These are phyloP conservation scores for Colletotrichum cordylinicola DNA, from an alignment of 2,329 filamentous ascomycete species.

Conservation along the genomic window DNA sequence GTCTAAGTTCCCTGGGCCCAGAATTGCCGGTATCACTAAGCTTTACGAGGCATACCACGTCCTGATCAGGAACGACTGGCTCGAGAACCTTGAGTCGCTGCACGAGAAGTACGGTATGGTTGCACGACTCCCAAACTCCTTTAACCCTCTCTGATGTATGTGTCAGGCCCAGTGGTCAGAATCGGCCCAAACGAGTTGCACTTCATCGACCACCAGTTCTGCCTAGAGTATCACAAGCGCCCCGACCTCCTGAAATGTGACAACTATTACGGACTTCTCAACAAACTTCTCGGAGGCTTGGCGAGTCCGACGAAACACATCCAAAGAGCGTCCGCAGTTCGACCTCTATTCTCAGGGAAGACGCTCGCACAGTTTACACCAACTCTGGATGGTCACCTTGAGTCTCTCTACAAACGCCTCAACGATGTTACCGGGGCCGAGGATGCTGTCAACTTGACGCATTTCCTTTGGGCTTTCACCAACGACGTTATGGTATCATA, in stretches of 20 bases:
- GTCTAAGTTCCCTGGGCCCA: constrained; percentile 11
- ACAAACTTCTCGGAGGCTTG: constrained; percentile 20
- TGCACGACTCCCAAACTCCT: not conserved
- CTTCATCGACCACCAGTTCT: constrained; percentile 20
- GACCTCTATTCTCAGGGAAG: constrained; percentile 22
- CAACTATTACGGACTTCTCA: constrained; percentile 23
- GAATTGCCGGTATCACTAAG: constrained; percentile 6
- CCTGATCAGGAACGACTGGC: constrained; percentile 20
- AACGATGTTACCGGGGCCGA: not conserved
- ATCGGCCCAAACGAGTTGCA: constrained; percentile 25
- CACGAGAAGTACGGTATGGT: constrained; percentile 12
- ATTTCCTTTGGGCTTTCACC: constrained; percentile 22
- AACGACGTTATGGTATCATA: constrained; percentile 25
- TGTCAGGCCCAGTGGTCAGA: constrained; percentile 15
- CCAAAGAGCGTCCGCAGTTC: constrained; percentile 15
- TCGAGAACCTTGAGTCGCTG: constrained; percentile 16
- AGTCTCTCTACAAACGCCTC: not conserved
- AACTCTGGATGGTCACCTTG: constrained; percentile 4
- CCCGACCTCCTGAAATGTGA: constrained; percentile 20
- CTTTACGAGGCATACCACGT: constrained; percentile 25
- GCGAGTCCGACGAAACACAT: not conserved
- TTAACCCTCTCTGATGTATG: not conserved
- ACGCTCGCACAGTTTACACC: not conserved
- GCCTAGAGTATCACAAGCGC: constrained; percentile 20
- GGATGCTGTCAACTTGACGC: not conserved